phyloP scores from a whole-genome alignment of 140 eudicot species.

The Bidens hawaiensis region DNA sequence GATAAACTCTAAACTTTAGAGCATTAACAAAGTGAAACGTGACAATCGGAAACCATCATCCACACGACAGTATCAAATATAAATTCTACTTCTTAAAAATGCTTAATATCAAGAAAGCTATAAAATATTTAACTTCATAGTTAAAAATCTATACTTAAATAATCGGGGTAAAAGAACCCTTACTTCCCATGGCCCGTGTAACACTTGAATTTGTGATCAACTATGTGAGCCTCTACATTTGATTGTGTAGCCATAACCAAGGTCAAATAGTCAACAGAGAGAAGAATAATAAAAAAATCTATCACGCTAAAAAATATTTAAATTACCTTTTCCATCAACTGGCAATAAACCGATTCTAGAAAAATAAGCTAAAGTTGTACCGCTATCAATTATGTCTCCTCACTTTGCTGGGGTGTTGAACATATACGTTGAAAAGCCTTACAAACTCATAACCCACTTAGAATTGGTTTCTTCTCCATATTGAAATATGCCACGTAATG shows the following conservation, averaged over 20 bases:
- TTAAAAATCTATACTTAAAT: too few relatives aligned
- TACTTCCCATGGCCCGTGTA: conserved; percentile 46
- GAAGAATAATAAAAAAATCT: background rate
- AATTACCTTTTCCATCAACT: conserved; percentile 41
- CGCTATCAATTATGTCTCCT: conserved; percentile 67
- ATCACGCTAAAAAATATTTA: background rate
- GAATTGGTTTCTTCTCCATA: conserved; percentile 34
- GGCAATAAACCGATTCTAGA: conserved; percentile 43
- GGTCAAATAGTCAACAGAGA: conserved; percentile 6
- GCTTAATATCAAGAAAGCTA: background rate
- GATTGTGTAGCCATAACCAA: conserved; percentile 52
- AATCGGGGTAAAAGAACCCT: conserved; percentile 35
- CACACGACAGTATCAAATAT: conserved; percentile 43
- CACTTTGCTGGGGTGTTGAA: conserved; percentile 31
- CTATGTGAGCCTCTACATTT: conserved; percentile 11
- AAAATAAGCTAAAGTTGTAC: conserved; percentile 82
- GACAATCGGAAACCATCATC: conserved; percentile 68
- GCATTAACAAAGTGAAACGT: conserved; percentile 58
- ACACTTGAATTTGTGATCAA: conserved; percentile 54
- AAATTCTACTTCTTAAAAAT: background rate
- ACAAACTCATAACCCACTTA: conserved; percentile 48
- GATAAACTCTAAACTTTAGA: conserved; percentile 53
- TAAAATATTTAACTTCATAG: background rate
- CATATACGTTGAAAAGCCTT: conserved; percentile 26
- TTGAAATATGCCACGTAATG: conserved; percentile 12